These are phyloP conservation scores for Endocalyx cinctus DNA, from an alignment of 2,329 filamentous ascomycete species.

Conservation along the genomic window DNA sequence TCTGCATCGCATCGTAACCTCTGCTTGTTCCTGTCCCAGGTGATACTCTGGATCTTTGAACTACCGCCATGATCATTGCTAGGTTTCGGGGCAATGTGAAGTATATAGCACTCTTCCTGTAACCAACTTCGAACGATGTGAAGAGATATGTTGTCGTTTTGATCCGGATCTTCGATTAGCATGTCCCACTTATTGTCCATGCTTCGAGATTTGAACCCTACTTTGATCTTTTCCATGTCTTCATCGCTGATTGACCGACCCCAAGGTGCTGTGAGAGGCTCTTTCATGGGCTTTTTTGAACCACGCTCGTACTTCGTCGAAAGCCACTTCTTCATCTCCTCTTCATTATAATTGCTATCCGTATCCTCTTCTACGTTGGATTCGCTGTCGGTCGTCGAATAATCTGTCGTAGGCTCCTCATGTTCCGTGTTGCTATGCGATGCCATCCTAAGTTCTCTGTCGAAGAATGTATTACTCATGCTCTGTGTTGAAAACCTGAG, in stretches of 20 bases:
- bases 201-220: conserved; percentile 13
- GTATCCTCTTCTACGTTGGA: no score
- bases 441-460: not conserved
- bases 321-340: conserved; percentile 11
- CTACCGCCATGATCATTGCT: conserved; percentile 4
- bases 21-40: conserved; percentile 14
- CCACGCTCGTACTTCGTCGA: conserved; percentile 17
- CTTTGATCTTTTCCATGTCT: conserved; percentile 19
- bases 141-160: conserved; percentile 13
- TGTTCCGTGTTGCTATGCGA: not conserved
- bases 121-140: conserved; percentile 17
- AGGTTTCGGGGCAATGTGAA: conserved; percentile 9
- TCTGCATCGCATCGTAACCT: conserved; percentile 13
- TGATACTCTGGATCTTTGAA: conserved; percentile 9
- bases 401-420: not conserved
- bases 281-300: conserved; percentile 10
- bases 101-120: conserved; percentile 13
- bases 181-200: conserved; percentile 20
- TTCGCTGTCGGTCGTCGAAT: not conserved
- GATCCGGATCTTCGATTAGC: conserved; percentile 14
- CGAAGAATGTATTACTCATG: not conserved
- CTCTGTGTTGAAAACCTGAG: not conserved
- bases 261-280: conserved; percentile 15
- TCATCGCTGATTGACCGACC: conserved; percentile 14
- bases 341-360: no score